These are phyloP conservation scores for Camellia oleifera DNA, from an alignment of 179 eudicot genomes.

Conservation along the genomic window DNA sequence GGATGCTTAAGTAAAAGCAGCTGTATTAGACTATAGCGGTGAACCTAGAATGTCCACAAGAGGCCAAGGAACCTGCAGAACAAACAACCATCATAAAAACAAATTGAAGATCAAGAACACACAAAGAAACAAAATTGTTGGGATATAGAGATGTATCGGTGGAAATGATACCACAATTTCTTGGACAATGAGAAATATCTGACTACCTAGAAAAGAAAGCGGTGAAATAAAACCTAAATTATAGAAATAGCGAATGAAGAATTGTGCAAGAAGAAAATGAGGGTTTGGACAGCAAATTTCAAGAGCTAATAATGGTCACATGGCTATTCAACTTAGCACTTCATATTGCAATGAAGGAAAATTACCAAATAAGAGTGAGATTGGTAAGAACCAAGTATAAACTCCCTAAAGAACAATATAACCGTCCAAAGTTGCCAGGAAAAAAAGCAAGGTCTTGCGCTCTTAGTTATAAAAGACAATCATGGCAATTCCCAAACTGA, in stretches of 20 bases:
- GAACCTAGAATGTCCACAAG: not conserved
- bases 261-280: not conserved
- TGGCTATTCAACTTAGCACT: not conserved
- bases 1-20: conserved; percentile 8
- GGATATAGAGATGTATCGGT: not conserved
- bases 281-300: not conserved
- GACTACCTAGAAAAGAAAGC: not conserved
- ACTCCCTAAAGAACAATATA: not conserved
- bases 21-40: not conserved
- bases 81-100: not conserved
- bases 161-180: not conserved
- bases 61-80: conserved; percentile 1
- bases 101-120: not conserved
- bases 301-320: not conserved
- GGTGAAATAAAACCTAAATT: not conserved
- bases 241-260: not conserved
- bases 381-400: not conserved
- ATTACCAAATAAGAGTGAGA: not conserved
- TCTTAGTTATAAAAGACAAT: not conserved
- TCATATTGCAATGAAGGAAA: not conserved
- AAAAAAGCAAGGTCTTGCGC: not conserved
- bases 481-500: not conserved
- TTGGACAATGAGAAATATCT: not conserved
- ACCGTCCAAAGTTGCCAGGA: not conserved
- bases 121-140: not conserved